phyloP scores from a whole-genome alignment of 2,329 filamentous ascomycete species.

The Sarocladiaceae sp. region DNA sequence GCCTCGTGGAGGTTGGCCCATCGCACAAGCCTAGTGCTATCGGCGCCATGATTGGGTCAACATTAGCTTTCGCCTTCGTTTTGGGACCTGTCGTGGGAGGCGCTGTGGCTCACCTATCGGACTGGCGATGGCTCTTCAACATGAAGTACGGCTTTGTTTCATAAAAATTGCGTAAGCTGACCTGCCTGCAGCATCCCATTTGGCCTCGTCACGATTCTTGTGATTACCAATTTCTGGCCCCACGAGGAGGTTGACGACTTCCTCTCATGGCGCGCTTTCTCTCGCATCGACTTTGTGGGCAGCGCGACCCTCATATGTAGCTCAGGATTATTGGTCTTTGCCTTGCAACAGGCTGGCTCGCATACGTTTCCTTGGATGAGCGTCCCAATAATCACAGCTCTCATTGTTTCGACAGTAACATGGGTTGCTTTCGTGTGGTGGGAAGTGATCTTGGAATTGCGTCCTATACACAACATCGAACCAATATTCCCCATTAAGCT shows the following conservation, averaged over 20 bases:
- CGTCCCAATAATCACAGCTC: slow-evolving; percentile 42
- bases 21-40: slow-evolving; percentile 48
- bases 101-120: slow-evolving; percentile 45
- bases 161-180: neutral
- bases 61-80: slow-evolving; percentile 53
- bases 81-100: slow-evolving; percentile 56
- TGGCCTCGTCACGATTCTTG: slow-evolving; percentile 40
- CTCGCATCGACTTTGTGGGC: slow-evolving; percentile 49
- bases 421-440: slow-evolving; percentile 47
- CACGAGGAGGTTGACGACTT: slow-evolving; percentile 28
- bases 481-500: slow-evolving; percentile 52
- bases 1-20: slow-evolving; percentile 53
- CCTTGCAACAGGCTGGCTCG: slow-evolving; percentile 53
- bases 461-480: slow-evolving; percentile 36
- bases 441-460: slow-evolving; percentile 42
- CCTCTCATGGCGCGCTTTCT: slow-evolving; percentile 37
- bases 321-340: slow-evolving; percentile 51
- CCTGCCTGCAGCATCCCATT: slow-evolving; percentile 40
- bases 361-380: slow-evolving; percentile 48
- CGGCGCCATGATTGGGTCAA: slow-evolving; percentile 51
- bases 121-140: slow-evolving; percentile 58
- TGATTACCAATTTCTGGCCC: slow-evolving; percentile 44
- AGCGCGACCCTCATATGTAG: slow-evolving; percentile 45
- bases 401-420: slow-evolving; percentile 42
- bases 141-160: slow-evolving; percentile 46